Evolutionary conservation across 2,329 filamentous ascomycete species (phyloP), one percentile per base, ranked within the genome.

Genomic region (Colletotrichum caudatum): DNA sequence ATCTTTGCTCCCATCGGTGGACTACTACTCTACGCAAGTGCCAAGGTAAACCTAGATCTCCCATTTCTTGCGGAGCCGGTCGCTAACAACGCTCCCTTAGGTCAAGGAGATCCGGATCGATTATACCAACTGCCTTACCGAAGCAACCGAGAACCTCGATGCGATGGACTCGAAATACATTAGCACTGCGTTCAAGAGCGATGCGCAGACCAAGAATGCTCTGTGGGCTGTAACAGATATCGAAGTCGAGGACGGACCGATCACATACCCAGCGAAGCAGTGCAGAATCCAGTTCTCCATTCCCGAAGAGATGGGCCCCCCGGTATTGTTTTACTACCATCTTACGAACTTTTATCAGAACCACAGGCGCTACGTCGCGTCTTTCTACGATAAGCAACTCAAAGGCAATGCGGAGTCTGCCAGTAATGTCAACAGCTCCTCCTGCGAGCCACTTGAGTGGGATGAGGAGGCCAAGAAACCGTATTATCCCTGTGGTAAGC

Each of bases 291-390:
- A 90, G 73, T 97, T 98, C 82, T 85, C 88, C 46, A 90, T 98
- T 11, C 94, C 94, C 1, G 91, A 95, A 77, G 85, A 90, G 70
- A 91, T 99, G 82, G 86, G 88, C 3, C 89, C 94, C 1, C 94
- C 95, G 0, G 93, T 99, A 14, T 89, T 95, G 73, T 90, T 98
- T 82, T 99, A 98, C 85, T 99, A 99, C 82, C 92, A 93, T 76
- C 90, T 99, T 74, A 95, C 94, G 69, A 97, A 98, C 83, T 99
- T 99, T 84, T 98, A 98, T 85, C 96, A 99, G 82, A 99, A 99
- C 80, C 96, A 99, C 80, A 92, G 96, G 75, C 92, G 95, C 81
- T 99, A 99, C 76, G 96, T 98, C 72, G 93, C 94, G 79, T 97
- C 94, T 1, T 92, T 97, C 77, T 92, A 95, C 78, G 88, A 91